Percentiles rank a stretch among this genome's conserved stretches.
Evolutionary conservation across 225 moss, liverwort and hornwort genomes (phyloP).

Genomic region (Straminergon stramineum): DNA sequence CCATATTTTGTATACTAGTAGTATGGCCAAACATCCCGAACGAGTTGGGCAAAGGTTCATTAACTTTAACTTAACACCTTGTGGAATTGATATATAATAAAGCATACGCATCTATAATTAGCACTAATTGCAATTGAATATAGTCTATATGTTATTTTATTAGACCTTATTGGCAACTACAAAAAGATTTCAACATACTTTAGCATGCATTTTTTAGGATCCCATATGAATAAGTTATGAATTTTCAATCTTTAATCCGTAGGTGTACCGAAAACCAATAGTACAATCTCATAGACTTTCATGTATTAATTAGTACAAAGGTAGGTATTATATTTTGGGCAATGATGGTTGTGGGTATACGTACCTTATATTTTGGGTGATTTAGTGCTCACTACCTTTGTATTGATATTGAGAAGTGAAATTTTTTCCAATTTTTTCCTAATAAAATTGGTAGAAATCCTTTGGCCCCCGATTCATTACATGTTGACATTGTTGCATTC

Average conservation of each 20-base stretch:
- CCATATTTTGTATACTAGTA: background rate
- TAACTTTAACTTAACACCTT: background rate
- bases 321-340: background rate
- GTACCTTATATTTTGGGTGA: background rate
- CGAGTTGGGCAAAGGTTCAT: background rate
- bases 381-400: background rate
- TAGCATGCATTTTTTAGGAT: too few species aligned
- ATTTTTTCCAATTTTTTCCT: background rate
- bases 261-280: background rate
- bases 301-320: background rate
- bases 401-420: background rate
- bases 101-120: too few species aligned
- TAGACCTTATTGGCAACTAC: background rate
- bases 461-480: too few species aligned
- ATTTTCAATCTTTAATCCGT: too few species aligned
- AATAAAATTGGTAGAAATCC: background rate
- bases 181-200: too few species aligned
- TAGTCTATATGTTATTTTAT: background rate
- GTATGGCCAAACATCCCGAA: background rate
- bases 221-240: too few species aligned
- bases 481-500: too few species aligned
- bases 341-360: background rate
- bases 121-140: background rate
- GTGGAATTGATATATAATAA: too few species aligned
- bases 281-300: background rate